These are phyloP conservation scores for Apocynum venetum DNA, from an alignment of 257 asterid genomes.

Conservation along the genomic window DNA sequence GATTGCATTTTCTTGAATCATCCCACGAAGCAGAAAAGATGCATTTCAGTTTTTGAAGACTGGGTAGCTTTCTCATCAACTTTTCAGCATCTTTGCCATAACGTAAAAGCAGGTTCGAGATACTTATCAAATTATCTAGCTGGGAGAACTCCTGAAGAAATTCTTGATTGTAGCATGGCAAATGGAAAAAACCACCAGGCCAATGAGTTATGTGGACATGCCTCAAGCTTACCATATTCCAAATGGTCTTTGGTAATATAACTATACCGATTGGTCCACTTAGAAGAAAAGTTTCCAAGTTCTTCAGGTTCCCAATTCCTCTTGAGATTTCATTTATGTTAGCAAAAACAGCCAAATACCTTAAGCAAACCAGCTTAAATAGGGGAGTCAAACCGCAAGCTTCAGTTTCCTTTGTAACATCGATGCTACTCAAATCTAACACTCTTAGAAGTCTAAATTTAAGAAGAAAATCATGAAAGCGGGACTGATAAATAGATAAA, in stretches of 20 bases:
- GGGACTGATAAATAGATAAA: not conserved
- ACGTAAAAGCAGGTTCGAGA: not conserved
- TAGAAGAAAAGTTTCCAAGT: conserved; percentile 13
- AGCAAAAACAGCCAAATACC: not conserved
- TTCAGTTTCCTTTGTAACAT: not conserved
- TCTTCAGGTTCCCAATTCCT: not conserved
- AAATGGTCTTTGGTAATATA: not conserved
- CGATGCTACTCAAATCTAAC: not conserved
- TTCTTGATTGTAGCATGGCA: no score
- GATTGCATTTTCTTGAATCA: not conserved
- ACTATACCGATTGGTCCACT: not conserved
- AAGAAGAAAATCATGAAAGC: not conserved
- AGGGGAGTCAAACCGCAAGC: no score
- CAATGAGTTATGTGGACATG: not conserved
- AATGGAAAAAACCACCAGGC: no score
- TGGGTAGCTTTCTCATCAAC: not conserved
- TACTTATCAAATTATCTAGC: not conserved
- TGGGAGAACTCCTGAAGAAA: no score
- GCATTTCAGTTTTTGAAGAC: conserved; percentile 4
- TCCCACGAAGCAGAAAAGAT: not conserved
- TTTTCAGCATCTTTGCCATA: not conserved
- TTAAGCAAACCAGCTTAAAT: not conserved
- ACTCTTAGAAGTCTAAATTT: conserved; percentile 5
- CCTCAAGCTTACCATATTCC: not conserved
- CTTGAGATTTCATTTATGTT: not conserved